Conservation (phyloP, 2,329 filamentous ascomycete species). For the Graphilbum fragrans region DNA sequence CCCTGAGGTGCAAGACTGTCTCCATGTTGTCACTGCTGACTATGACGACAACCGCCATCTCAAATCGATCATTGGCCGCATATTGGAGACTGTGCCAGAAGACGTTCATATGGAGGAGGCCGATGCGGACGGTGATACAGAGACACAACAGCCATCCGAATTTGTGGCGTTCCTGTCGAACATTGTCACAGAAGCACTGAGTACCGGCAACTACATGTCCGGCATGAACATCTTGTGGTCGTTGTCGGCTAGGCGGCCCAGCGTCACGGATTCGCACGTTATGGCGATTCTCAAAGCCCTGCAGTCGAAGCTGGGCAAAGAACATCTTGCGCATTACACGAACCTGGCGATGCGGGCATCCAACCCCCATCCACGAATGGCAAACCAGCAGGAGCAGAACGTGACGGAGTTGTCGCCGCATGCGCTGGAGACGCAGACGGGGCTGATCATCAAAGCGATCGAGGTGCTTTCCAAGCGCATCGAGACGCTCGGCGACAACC, state of each 20-base stretch:
- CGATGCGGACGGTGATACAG: conserved; percentile 74
- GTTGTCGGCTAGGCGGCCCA: conserved; percentile 70
- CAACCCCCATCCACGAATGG: conserved; percentile 23
- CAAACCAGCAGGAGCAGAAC: conserved; percentile 28
- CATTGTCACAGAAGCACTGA: conserved; percentile 80
- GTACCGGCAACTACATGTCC: conserved; percentile 68
- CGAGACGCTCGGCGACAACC: conserved; percentile 80
- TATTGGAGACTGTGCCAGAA: conserved; percentile 82
- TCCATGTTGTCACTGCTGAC: conserved; percentile 62
- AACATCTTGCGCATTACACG: conserved; percentile 73
- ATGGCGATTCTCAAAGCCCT: conserved; percentile 83
- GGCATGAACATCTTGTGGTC: conserved; percentile 93
- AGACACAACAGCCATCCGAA: conserved; percentile 65
- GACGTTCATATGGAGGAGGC: conserved; percentile 62
- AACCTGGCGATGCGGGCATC: conserved; percentile 35
- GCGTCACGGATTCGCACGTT: conserved; percentile 84
- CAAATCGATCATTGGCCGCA: conserved; percentile 63
- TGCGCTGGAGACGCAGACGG: conserved; percentile 79
- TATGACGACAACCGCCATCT: conserved; percentile 59
- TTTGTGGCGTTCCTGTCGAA: conserved; percentile 74
- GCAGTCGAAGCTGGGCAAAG: conserved; percentile 81
- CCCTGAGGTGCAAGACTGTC: conserved; percentile 83
- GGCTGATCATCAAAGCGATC: conserved; percentile 87
- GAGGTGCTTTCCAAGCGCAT: conserved; percentile 87
- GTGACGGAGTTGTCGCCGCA: conserved; percentile 50